Evolutionary conservation across 1,284 basidiomycete genomes (phyloP), one percentile per base, ranked within the genome.

Genomic region (Tylopilus orsonianus): DNA sequence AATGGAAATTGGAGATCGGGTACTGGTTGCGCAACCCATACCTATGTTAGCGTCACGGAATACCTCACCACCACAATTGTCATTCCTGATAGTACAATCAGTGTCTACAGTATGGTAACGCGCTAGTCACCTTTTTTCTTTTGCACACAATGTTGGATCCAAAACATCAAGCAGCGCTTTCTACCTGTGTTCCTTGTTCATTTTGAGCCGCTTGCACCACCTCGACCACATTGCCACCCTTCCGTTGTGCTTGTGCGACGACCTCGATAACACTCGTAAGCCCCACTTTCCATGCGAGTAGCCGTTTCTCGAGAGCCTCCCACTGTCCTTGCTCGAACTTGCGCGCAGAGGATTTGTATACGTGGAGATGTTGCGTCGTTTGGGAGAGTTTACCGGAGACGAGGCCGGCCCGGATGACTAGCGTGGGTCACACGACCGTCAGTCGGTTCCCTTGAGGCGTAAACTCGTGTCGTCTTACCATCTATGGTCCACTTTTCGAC

Each of bases 401-500:
- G 36, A 97, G 80, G 41, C 87, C 85, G 5, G 85, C 81, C 55
- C 91, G 89, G 64, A 97, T 94, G 47, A 89, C 93, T 95, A 55
- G 16, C 41, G 38, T 32, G 26, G 13, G 29, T 8, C n/a, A 48
- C 19, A 34, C 24, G 16, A 14, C 19, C 12, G 29, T 53, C 24
- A 49, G 35, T 23, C 7, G 2, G 14, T 3, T 18, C 8, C 4
- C 4, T 16, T 40, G 10, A 0, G 12, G 30, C 29, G 22, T 9
- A 30, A 7, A 20, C 41, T 30, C 23, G 9, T 41, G 47, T 42
- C 39, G 38, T 22, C 40, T 52, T 50, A 93, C 93, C 88, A 68
- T 96, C 93, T 59, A 96, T 96, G 42, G 88, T 85, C 92, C 91
- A 96, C 61, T 81, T 84, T 67, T 97, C 94, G 23, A 97, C 91